phyloP scores from a whole-genome alignment of 768 basidiomycete species.

The Boletellus emodensis region DNA sequence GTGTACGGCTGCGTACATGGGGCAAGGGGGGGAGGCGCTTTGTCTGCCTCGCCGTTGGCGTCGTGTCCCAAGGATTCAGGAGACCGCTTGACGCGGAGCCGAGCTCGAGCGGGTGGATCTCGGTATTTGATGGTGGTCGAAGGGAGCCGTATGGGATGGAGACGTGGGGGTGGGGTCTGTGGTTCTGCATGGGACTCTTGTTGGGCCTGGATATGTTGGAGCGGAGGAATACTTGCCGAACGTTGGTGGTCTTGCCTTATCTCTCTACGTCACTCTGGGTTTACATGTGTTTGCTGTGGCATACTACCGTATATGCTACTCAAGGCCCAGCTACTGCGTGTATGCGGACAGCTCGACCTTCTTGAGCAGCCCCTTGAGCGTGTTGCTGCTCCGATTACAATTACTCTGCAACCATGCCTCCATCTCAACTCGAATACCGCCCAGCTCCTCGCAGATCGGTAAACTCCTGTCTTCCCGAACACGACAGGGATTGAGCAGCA shows the following conservation, averaged over 20 bases:
- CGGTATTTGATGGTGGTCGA: slow-evolving; percentile 29
- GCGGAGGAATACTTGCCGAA: not conserved
- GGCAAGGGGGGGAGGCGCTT: slow-evolving; percentile 17
- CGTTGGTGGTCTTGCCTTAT: slow-evolving; percentile 10
- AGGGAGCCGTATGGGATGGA: slow-evolving; percentile 36
- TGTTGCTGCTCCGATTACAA: slow-evolving; percentile 80
- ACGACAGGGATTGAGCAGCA: slow-evolving; percentile 77
- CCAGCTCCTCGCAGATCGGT: slow-evolving; percentile 71
- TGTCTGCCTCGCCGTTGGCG: slow-evolving; percentile 22
- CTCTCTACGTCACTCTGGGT: slow-evolving; percentile 17
- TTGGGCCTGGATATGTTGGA: not conserved
- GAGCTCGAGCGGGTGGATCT: slow-evolving; percentile 29
- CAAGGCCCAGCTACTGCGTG: slow-evolving; percentile 13
- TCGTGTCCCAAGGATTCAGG: slow-evolving; percentile 35
- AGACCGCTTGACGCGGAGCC: slow-evolving; percentile 20
- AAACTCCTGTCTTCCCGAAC: slow-evolving; percentile 54
- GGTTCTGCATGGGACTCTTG: slow-evolving; percentile 22
- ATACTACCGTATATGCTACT: not conserved
- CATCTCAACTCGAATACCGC: slow-evolving; percentile 68
- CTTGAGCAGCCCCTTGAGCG: slow-evolving; percentile 77
- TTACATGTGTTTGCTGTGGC: slow-evolving; percentile 16
- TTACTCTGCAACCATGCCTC: slow-evolving; percentile 83
- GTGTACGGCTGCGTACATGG: slow-evolving; percentile 35
- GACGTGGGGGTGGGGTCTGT: slow-evolving; percentile 35
- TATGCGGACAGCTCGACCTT: slow-evolving; percentile 64